These are phyloP conservation scores for Sclerotinia nivalis DNA, from an alignment of 2,329 filamentous ascomycete species.

Conservation along the genomic window DNA sequence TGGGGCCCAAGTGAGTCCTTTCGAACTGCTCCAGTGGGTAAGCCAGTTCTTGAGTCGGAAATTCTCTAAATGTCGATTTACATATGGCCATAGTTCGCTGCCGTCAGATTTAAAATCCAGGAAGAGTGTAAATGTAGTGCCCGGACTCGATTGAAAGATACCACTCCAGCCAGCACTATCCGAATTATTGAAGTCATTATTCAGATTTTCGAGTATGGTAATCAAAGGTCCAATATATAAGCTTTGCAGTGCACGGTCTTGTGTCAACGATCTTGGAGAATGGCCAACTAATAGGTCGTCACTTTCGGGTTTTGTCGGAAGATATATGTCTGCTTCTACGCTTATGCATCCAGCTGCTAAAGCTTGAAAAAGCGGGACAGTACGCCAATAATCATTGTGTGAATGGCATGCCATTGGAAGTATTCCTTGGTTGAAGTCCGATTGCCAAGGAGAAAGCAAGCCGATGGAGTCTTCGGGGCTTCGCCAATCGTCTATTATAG, in stretches of 20 bases:
- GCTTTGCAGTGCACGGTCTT: conserved; percentile 53
- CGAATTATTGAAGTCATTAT: conserved; percentile 10
- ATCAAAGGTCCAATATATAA: conserved; percentile 62
- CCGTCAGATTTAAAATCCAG: conserved; percentile 53
- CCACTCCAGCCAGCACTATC: conserved; percentile 25
- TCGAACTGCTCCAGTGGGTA: not conserved
- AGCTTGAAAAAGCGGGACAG: conserved; percentile 50
- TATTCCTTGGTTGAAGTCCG: not conserved
- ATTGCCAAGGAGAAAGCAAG: not conserved
- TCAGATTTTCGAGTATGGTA: conserved; percentile 54
- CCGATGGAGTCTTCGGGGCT: not conserved
- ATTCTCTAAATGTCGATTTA: conserved; percentile 44
- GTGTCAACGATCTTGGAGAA: conserved; percentile 52
- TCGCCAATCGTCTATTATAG: not conserved
- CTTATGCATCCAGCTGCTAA: conserved; percentile 57
- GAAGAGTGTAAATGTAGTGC: conserved; percentile 44
- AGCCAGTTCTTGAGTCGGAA: not conserved
- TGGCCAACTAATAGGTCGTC: conserved; percentile 56
- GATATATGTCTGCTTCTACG: conserved; percentile 62
- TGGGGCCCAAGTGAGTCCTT: conserved; percentile 39
- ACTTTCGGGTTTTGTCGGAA: conserved; percentile 50
- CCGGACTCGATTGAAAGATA: conserved; percentile 28
- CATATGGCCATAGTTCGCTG: conserved; percentile 42
- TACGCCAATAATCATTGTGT: conserved; percentile 60
- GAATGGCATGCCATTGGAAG: conserved; percentile 34